Percentiles rank a stretch among this genome's conserved stretches.
These are phyloP conservation scores for Saturnispora sanitii DNA, from an alignment of 805 yeast species.

Conservation along the genomic window DNA sequence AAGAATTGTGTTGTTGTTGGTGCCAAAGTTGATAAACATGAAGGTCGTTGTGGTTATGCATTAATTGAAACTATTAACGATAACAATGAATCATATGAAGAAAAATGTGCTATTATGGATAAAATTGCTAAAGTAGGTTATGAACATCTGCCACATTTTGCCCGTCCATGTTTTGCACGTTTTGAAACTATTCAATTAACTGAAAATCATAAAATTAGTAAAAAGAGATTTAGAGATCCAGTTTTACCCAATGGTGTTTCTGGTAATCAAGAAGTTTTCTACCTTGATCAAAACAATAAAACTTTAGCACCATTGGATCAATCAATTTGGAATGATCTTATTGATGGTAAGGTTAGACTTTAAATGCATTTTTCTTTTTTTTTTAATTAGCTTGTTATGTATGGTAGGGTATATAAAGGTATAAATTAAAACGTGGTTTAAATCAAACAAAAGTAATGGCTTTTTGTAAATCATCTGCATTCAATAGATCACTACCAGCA, in stretches of 20 bases:
- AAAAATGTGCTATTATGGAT: conserved; percentile 27
- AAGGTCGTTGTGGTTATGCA: conserved; percentile 92
- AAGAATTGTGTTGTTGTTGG: conserved; percentile 82
- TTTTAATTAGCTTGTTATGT: not conserved
- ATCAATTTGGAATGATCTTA: conserved; percentile 40
- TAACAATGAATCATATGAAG: conserved; percentile 20
- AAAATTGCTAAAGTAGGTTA: conserved; percentile 29
- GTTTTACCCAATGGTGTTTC: conserved; percentile 55
- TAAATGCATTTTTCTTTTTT: not conserved
- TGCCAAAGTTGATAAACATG: conserved; percentile 72
- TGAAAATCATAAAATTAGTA: conserved; percentile 76
- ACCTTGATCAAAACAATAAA: conserved; percentile 41
- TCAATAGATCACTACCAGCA: conserved; percentile 47
- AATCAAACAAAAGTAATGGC: conserved; percentile 10
- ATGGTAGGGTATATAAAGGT: not conserved
- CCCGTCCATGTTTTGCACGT: conserved; percentile 75
- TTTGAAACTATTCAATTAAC: conserved; percentile 56
- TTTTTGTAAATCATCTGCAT: conserved; percentile 47
- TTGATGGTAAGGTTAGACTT: conserved; percentile 16
- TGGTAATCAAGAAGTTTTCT: conserved; percentile 55
- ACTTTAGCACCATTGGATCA: conserved; percentile 49
- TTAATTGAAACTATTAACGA: conserved; percentile 42
- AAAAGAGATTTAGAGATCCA: conserved; percentile 58
- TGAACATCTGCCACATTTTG: conserved; percentile 63
- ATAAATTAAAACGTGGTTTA: not conserved